Evolutionary conservation across 345 rosid genomes (phyloP).

Genomic region (Clausena lansium): DNA sequence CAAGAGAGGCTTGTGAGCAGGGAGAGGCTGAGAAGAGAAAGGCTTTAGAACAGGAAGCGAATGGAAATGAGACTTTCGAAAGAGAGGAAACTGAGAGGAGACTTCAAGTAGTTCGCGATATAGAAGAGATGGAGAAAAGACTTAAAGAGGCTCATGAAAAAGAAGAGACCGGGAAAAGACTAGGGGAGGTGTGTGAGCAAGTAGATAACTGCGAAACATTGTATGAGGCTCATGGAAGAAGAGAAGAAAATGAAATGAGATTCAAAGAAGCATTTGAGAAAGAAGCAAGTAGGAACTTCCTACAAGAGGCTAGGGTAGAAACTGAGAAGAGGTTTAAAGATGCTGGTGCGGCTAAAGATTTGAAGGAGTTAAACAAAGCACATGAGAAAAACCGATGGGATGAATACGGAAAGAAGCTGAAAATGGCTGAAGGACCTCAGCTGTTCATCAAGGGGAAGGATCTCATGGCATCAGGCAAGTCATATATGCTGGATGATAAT

Average conservation of each 20-base stretch:
- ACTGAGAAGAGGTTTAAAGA: slow-evolving; percentile 39
- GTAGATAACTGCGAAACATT: slow-evolving; percentile 12
- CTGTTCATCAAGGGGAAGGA: slow-evolving; percentile 17
- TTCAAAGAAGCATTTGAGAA: slow-evolving; percentile 28
- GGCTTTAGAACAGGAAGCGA: slow-evolving; percentile 31
- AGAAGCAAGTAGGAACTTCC: slow-evolving; percentile 18
- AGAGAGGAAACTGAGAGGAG: slow-evolving; percentile 41
- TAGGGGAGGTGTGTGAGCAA: background rate
- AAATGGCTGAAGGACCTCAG: slow-evolving; percentile 18
- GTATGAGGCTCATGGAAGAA: slow-evolving; percentile 24
- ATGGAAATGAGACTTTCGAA: slow-evolving; percentile 30
- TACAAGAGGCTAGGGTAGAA: slow-evolving; percentile 31
- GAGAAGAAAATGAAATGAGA: slow-evolving; percentile 32
- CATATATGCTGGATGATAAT: slow-evolving; percentile 19
- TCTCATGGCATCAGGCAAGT: slow-evolving; percentile 16
- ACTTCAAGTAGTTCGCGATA: slow-evolving; percentile 27
- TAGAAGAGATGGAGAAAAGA: slow-evolving; percentile 18
- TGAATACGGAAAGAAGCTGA: slow-evolving; percentile 18
- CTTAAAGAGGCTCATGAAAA: slow-evolving; percentile 15
- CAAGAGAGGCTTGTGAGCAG: slow-evolving; percentile 34
- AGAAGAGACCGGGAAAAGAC: slow-evolving; percentile 22
- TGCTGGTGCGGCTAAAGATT: slow-evolving; percentile 36
- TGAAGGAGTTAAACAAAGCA: slow-evolving; percentile 28
- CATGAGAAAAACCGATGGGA: slow-evolving; percentile 22
- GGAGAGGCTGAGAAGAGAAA: slow-evolving; percentile 38